Base-by-base conservation (phyloP, 1,284 basidiomycete species). In the Fomitiporia mediterranea region DNA sequence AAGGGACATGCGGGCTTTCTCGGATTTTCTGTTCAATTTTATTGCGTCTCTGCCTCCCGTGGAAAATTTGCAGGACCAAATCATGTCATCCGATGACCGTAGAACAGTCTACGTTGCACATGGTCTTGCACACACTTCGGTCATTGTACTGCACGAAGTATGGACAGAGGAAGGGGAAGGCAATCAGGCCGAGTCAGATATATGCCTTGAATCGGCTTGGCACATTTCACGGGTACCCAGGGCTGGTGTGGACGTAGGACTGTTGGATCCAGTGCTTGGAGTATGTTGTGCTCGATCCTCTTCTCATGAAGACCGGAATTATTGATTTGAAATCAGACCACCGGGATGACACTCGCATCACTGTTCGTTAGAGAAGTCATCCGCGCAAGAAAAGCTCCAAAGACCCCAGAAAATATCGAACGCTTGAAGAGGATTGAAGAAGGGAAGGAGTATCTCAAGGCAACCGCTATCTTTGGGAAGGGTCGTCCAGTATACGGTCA, bases 111-210 rank as follows among this genome's bases (percentile, higher is more conserved):
- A 66, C n/a, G 62, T 65, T 37, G 61, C 62, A 28, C 59, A 61
- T 49, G 64, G 71, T 3, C 62, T 76, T 11, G 68, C 72, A 40
- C 63, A 66, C 21, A 63, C 62, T 1, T 65, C 69, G 2, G 60
- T 70, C 8, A 69, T 74, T 1, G 72, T 67, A 9, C 66, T 78
- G 4, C 70, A 78, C 47, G 62, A 63, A 3, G 63, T 66, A 1
- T 68, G 70, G 30, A 55, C 64, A 11, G 63, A 67, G 13, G 50
- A 56, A 0, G 60, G 53, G 1, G 72, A 69, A 1, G 64, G 65
- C n/a, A 52, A 57, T 32, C 28, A 15, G 21, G 25, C 9, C 11
- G 32, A 48, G 9, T 30, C 40, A 67, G 68, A 39, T 68, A 68
- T 39, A 39, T 72, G 42, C 65, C 64, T 2, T 66, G 64, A 1